These are phyloP conservation scores for Arbutus unedo DNA, from an alignment of 148 eudicot genomes.

Conservation along the genomic window DNA sequence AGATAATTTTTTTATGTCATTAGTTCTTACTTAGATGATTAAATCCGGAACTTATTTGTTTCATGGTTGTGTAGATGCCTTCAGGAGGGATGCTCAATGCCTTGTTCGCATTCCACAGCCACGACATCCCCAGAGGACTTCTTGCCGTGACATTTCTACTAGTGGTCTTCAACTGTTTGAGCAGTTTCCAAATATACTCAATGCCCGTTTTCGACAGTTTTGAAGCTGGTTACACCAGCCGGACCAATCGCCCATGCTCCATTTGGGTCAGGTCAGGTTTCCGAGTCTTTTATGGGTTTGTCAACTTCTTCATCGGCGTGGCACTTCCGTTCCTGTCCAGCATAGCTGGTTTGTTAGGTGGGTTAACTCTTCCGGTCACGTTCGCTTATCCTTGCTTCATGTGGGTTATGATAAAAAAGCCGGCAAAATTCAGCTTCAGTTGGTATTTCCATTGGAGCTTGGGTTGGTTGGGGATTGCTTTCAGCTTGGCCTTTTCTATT, in stretches of 20 bases:
- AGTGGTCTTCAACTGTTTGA: slow-evolving; percentile 93
- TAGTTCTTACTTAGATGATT: background rate
- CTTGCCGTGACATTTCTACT: slow-evolving; percentile 83
- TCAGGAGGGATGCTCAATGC: slow-evolving; percentile 89
- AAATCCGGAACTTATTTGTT: background rate
- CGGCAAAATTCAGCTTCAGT: slow-evolving; percentile 65
- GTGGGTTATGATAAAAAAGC: slow-evolving; percentile 96
- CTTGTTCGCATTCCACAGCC: slow-evolving; percentile 72
- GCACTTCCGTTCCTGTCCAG: slow-evolving; percentile 94
- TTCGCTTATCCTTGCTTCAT: slow-evolving; percentile 99
- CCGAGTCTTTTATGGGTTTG: slow-evolving; percentile 81
- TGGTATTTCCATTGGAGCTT: slow-evolving; percentile 91
- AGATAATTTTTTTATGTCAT: background rate
- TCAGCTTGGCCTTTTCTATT: slow-evolving; percentile 79
- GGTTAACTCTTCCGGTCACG: slow-evolving; percentile 90
- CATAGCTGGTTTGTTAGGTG: slow-evolving; percentile 89
- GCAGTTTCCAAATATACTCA: slow-evolving; percentile 98
- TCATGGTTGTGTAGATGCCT: slow-evolving; percentile 61
- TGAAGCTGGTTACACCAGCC: slow-evolving; percentile 94
- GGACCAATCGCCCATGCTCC: slow-evolving; percentile 92
- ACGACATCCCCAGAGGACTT: slow-evolving; percentile 82
- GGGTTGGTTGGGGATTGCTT: slow-evolving; percentile 96
- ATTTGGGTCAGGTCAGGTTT: slow-evolving; percentile 96
- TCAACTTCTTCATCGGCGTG: slow-evolving; percentile 77
- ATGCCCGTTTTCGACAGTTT: slow-evolving; percentile 98